Evolutionary conservation across 768 basidiomycete genomes (phyloP), one percentile per base, ranked within the genome.

Genomic region (Piloderma croceum): DNA sequence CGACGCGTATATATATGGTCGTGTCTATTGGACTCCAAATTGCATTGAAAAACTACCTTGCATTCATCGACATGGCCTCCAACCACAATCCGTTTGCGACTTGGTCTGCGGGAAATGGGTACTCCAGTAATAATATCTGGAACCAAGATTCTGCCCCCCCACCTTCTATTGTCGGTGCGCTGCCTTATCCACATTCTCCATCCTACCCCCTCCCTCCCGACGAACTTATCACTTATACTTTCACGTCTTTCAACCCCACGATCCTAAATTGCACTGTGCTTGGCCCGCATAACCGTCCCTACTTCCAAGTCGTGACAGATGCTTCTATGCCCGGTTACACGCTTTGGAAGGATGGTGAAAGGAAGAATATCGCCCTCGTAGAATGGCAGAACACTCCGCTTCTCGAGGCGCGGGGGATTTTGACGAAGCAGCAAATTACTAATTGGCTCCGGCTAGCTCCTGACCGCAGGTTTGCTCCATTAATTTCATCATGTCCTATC

Each of bases 131-230:
- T n/a, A n/a, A n/a, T n/a, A n/a, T n/a, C n/a, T n/a, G n/a, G n/a
- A n/a, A n/a, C n/a, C n/a, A n/a, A n/a, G 43, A 45, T 29, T 40
- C 42, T 17, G 24, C 24, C 19, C 52, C 62, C 7, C 52, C 65
- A 4, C 74, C 79, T 34, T 81, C 81, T 34, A 59, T 81, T 42
- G 77, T 74, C 49, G 81, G 81, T 5, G 79, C 79, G 0, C 73
- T 83, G 15, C 81, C 81, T 21, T 79, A 76, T 49, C 69, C 75
- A 0, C 39, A 59, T 18, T 42, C 63, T 22, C 44, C 62, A 5
- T 11, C 42, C 18, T 36, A 17, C 35, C 32, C 50, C 18, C 52
- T 62, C 5, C 24, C 61, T 18, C 48, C 67, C 12, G 50, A 60
- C 6, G 53, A 61, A 12, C 61, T 63, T 42, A 48, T 68, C 46